Conservation (phyloP, 768 basidiomycete species). For the Suillus variegatus region DNA sequence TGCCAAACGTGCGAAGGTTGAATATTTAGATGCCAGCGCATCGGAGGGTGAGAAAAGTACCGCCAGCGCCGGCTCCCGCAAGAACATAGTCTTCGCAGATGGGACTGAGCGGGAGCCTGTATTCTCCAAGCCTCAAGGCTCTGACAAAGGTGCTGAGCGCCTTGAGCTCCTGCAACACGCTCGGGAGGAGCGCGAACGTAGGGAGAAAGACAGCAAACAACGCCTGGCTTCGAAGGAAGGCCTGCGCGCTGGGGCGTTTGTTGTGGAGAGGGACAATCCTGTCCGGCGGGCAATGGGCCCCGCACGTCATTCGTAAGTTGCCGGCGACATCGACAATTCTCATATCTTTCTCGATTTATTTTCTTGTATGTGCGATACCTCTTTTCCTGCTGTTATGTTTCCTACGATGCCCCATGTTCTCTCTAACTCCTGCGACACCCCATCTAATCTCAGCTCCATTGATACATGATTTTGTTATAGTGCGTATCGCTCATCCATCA, state of each 20-base stretch:
- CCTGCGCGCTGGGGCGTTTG: constrained; percentile 31
- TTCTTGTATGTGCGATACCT: constrained; percentile 4
- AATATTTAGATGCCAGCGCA: constrained; percentile 8
- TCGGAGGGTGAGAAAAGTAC: constrained; percentile 21
- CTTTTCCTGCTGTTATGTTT: constrained; percentile 1
- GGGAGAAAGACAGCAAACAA: constrained; percentile 22
- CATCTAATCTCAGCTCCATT: background rate
- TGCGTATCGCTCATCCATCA: constrained; percentile 2
- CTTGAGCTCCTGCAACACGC: constrained; percentile 10
- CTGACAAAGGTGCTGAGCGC: constrained; percentile 9
- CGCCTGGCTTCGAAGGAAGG: constrained; percentile 28
- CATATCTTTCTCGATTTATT: background rate
- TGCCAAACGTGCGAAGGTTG: constrained; percentile 19
- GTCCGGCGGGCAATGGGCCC: constrained; percentile 33
- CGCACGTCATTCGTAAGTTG: background rate
- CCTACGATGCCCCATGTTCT: background rate
- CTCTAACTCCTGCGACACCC: background rate
- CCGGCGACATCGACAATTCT: background rate
- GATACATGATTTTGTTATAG: background rate
- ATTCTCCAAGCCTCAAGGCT: constrained; percentile 9
- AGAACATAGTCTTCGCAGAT: constrained; percentile 6
- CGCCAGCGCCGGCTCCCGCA: background rate
- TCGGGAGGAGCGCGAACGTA: constrained; percentile 29
- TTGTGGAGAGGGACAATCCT: constrained; percentile 30
- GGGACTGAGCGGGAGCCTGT: constrained; percentile 9